Evolutionary conservation across 805 yeast genomes (phyloP).

Genomic region (Hanseniaspora jakobsenii): DNA sequence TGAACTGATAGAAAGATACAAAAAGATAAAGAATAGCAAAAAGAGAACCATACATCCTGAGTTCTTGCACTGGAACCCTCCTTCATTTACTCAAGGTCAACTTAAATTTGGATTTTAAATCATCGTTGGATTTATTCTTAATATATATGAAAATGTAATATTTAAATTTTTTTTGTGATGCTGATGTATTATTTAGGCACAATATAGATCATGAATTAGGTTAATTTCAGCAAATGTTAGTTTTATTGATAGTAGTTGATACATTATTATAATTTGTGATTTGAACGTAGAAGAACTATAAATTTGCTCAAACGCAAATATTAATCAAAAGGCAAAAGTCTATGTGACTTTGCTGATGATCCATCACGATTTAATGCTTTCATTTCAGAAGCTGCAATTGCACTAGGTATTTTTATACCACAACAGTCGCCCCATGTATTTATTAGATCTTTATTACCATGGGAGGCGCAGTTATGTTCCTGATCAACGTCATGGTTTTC

Average conservation of each 20-base stretch:
- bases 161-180: background rate
- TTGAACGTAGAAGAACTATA: no score
- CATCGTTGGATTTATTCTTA: background rate
- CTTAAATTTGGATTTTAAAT: constrained; percentile 57
- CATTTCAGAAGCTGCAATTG: constrained; percentile 70
- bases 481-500: constrained; percentile 20
- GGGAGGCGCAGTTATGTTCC: constrained; percentile 31
- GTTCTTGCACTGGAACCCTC: constrained; percentile 82
- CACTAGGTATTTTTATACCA: constrained; percentile 92
- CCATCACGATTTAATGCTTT: constrained; percentile 6
- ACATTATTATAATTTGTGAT: no score
- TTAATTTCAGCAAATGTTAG: no score
- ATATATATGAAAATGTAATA: background rate
- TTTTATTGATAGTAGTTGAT: no score
- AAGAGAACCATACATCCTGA: constrained; percentile 64
- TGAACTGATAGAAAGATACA: constrained; percentile 64
- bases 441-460: constrained; percentile 26
- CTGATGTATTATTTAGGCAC: no score
- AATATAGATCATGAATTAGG: no score
- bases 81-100: constrained; percentile 87
- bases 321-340: constrained; percentile 58
- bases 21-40: constrained; percentile 55
- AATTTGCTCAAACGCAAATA: no score
- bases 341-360: constrained; percentile 17
- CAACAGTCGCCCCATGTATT: constrained; percentile 94